Evolutionary conservation across 169 alveolate genomes (phyloP).

Genomic region (Plasmodium coatneyi): DNA sequence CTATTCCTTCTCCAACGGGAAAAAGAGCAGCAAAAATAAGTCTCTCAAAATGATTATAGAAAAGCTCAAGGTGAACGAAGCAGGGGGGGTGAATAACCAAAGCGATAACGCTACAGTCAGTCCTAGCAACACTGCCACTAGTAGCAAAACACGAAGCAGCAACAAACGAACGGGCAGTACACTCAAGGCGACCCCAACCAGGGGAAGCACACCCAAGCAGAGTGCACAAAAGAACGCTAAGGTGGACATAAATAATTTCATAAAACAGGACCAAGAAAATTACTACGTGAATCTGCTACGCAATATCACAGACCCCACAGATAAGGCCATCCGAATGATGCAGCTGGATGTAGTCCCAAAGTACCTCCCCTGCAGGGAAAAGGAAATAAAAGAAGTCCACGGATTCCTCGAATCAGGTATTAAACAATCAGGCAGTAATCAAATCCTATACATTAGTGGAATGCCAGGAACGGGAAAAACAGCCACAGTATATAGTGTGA

Average conservation of each 20-base stretch:
- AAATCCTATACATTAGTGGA: conserved; percentile 85
- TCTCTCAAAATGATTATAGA: conserved; percentile 26
- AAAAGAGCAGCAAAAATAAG: conserved; percentile 45
- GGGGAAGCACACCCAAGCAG: not conserved
- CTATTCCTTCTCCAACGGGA: conserved; percentile 24
- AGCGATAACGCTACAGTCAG: not conserved
- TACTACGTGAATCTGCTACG: conserved; percentile 28
- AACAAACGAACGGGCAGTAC: not conserved
- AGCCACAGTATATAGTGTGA: conserved; percentile 84
- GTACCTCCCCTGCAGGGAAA: conserved; percentile 78
- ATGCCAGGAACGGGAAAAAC: conserved; percentile 91
- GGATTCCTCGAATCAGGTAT: conserved; percentile 83
- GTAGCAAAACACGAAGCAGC: not conserved
- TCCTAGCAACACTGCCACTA: not conserved
- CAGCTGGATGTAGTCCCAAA: conserved; percentile 69
- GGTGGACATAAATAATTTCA: not conserved
- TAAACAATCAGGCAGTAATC: conserved; percentile 87
- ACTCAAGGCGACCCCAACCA: not conserved
- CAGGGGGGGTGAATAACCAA: not conserved
- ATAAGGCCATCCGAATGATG: conserved; percentile 69
- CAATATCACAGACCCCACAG: conserved; percentile 49
- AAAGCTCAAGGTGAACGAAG: conserved; percentile 20
- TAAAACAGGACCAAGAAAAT: conserved; percentile 58
- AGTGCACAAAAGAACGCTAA: not conserved
- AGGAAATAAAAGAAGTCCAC: conserved; percentile 80